These are phyloP conservation scores for Urochloa ruziziensis DNA, from an alignment of 176 grass and related monocot genomes.

Conservation along the genomic window DNA sequence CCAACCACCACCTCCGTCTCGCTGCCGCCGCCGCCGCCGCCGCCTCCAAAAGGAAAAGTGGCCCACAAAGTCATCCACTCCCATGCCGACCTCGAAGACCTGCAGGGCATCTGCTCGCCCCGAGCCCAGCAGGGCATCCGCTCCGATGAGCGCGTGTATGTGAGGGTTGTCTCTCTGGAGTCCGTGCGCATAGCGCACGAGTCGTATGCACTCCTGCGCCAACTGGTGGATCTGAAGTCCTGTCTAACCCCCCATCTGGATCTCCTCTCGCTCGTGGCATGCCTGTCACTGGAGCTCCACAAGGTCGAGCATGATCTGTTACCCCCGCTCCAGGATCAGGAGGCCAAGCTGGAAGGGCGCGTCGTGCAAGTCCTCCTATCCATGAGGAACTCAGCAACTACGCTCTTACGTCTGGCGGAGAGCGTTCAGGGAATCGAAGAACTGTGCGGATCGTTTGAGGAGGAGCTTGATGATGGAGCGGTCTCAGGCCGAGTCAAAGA, in stretches of 20 bases:
- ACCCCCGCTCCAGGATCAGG: neutral
- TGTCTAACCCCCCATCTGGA: neutral
- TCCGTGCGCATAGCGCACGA: neutral
- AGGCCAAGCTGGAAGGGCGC: neutral
- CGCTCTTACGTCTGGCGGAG: neutral
- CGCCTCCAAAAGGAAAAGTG: no score
- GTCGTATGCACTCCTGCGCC: neutral
- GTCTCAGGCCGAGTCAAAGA: no score
- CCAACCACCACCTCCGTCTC: no score
- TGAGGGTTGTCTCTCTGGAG: neutral
- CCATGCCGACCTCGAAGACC: neutral
- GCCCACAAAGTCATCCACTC: no score
- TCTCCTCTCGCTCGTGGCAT: neutral
- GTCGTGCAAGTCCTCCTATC: neutral
- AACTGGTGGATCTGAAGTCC: neutral
- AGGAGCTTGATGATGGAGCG: no score
- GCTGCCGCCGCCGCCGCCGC: no score
- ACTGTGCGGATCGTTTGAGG: no score
- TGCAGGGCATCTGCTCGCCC: neutral
- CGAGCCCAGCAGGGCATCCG: no score
- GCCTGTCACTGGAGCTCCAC: neutral
- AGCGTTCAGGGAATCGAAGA: neutral
- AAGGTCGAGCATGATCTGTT: neutral
- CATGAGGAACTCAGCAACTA: neutral
- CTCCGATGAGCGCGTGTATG: neutral